phyloP scores from a whole-genome alignment of 345 rosid genomes.

The Melaleuca quinquenervia region DNA sequence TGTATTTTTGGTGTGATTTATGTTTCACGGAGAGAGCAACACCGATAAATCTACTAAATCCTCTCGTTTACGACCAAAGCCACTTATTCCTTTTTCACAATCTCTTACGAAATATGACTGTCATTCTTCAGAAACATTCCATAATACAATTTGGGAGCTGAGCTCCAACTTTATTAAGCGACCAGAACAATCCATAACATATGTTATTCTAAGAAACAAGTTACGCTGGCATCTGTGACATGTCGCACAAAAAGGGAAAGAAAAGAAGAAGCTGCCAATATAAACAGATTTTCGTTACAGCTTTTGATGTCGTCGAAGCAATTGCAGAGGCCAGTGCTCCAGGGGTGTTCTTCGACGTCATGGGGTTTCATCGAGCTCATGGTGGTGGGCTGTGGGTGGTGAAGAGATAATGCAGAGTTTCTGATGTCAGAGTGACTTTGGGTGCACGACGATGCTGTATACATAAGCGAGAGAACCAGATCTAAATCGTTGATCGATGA shows the following conservation, averaged over 20 bases:
- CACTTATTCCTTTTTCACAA: no score
- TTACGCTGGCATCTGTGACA: no score
- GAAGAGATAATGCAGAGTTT: neutral
- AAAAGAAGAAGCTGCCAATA: neutral
- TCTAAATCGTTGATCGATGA: no score
- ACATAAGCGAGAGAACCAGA: neutral
- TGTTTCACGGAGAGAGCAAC: neutral
- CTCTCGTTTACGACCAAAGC: no score
- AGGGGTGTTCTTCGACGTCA: neutral
- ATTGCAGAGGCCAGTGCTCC: slow-evolving; percentile 27
- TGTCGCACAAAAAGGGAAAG: neutral
- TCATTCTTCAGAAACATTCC: no score
- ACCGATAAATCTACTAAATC: neutral
- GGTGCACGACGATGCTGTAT: neutral
- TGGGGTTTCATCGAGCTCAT: neutral
- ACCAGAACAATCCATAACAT: neutral
- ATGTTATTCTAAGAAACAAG: neutral
- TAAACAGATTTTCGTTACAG: slow-evolving; percentile 9
- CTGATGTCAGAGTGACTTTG: neutral
- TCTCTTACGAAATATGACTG: no score
- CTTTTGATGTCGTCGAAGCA: slow-evolving; percentile 20
- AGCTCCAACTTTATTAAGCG: neutral
- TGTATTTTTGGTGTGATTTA: neutral
- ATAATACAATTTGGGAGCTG: neutral
- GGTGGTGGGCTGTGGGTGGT: neutral